Base-by-base conservation (phyloP, 306 rosid genomes). In the Alnus rubra region DNA sequence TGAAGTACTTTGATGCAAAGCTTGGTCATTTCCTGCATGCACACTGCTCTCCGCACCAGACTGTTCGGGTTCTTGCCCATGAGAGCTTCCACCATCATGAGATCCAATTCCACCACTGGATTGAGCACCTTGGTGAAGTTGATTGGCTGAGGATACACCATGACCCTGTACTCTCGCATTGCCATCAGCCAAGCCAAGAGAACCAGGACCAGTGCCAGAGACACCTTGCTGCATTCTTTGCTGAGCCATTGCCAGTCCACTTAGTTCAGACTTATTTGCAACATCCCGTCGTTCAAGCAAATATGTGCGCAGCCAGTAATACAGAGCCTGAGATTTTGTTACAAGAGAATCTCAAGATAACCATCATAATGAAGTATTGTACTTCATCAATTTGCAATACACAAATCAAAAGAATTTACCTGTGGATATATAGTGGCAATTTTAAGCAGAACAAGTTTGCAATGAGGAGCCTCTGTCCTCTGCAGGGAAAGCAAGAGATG, bases 281-380 rank as follows among this genome's bases (percentile, higher is more conserved):
- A 93, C 99, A 84, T 96, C 99, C 23, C 99, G 98, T 1, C 99
- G 90, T 77, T 96, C 99, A 77, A 96, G 92, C 86, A 93, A 90
- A 82, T 96, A 96, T 35, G 99, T 96, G 82, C 99, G 98, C 56
- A 96, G 90, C 99, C 99, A 96, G 84, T 93, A 96, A 87, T 96
- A 96, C 51, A 96, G 85, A 81, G 99, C 99, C 99, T 96, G 86
- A 56, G 71, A 80, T 73, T 89, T 72, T 37, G 74, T 71, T 7
- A 23, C 28, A 78, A 69, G 50, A 79, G 78, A 81, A 79, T 31
- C 59, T 70, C 69, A 73, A 73, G 68, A 83, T 48, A 9, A 48
- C 52, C 52, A 48, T 48, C 52, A 78, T 69, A 51, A 30, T 23
- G 11, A 45, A 77, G 78, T 56, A 67, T 74, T 15, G 68, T 6